Conservation (phyloP, 352 stramenopile genomes). For the Pythium aquatile region DNA sequence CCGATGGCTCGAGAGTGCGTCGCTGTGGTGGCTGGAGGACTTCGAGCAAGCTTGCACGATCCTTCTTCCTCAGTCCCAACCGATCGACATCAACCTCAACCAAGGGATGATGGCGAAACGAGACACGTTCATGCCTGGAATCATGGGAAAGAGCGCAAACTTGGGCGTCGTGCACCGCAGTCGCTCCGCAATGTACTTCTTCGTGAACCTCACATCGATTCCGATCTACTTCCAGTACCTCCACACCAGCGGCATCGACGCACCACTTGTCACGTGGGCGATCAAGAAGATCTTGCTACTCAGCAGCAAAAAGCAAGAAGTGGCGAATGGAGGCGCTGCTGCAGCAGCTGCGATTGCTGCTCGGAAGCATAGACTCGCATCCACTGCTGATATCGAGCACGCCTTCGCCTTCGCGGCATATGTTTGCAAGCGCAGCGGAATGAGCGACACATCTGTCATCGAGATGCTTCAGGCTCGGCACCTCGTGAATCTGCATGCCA, state of each 20-base stretch:
- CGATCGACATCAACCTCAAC: constrained; percentile 41
- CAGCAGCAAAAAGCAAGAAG: neutral
- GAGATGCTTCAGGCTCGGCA: constrained; percentile 86
- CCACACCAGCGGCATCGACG: constrained; percentile 58
- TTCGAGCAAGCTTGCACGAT: constrained; percentile 80
- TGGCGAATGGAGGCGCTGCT: neutral
- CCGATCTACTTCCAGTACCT: constrained; percentile 84
- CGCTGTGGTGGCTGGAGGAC: constrained; percentile 82
- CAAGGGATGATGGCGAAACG: constrained; percentile 17
- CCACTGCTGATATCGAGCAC: constrained; percentile 78
- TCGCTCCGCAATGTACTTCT: constrained; percentile 62
- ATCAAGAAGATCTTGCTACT: constrained; percentile 40
- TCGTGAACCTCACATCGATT: constrained; percentile 83
- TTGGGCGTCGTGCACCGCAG: constrained; percentile 39
- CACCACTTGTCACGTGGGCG: constrained; percentile 60
- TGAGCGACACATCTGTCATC: constrained; percentile 81
- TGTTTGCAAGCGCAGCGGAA: constrained; percentile 77
- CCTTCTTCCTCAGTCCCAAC: constrained; percentile 61
- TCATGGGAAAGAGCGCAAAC: constrained; percentile 10
- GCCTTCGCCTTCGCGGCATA: constrained; percentile 81
- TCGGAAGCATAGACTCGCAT: constrained; percentile 35
- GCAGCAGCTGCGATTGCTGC: constrained; percentile 18
- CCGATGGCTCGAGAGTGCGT: constrained; percentile 76
- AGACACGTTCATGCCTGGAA: constrained; percentile 6
- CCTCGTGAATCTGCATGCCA: constrained; percentile 73